Conservation (phyloP, 2,329 filamentous ascomycete genomes). For the Penicillium sp. region DNA sequence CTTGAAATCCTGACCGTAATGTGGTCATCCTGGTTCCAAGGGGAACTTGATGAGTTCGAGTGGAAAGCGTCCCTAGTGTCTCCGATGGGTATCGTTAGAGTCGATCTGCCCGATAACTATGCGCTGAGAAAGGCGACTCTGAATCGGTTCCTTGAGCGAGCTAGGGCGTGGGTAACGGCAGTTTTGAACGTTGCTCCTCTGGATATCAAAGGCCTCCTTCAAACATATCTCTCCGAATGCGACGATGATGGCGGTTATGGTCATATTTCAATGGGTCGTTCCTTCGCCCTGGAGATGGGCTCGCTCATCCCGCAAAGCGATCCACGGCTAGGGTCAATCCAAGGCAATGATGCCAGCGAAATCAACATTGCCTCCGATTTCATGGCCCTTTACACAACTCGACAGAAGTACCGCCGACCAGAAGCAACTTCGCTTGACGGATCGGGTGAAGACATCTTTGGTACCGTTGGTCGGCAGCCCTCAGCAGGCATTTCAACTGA, state of each 20-base stretch:
- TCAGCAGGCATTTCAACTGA: conserved; percentile 11
- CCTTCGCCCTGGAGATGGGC: conserved; percentile 90
- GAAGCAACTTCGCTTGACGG: conserved; percentile 53
- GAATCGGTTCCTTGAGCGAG: conserved; percentile 69
- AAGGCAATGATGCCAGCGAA: conserved; percentile 64
- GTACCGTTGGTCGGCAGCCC: conserved; percentile 8
- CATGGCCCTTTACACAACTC: conserved; percentile 91
- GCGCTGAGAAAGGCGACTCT: conserved; percentile 74
- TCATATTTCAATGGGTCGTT: conserved; percentile 85
- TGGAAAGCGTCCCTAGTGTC: conserved; percentile 80
- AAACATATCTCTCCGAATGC: conserved; percentile 93
- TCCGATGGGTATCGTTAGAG: conserved; percentile 67
- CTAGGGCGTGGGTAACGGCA: conserved; percentile 72
- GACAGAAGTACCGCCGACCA: conserved; percentile 89
- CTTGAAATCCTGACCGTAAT: conserved; percentile 88
- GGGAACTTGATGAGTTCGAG: conserved; percentile 88
- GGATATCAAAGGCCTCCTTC: conserved; percentile 89
- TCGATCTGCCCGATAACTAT: conserved; percentile 94
- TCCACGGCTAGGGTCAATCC: conserved; percentile 74
- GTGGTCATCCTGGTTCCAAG: conserved; percentile 92
- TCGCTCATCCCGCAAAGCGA: conserved; percentile 80
- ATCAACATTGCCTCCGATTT: conserved; percentile 95
- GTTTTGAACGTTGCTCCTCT: conserved; percentile 82
- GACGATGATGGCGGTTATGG: conserved; percentile 88
- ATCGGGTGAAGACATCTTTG: conserved; percentile 6